Base-by-base conservation (phyloP, 805 yeast genomes). In the Lachancea sp. region DNA sequence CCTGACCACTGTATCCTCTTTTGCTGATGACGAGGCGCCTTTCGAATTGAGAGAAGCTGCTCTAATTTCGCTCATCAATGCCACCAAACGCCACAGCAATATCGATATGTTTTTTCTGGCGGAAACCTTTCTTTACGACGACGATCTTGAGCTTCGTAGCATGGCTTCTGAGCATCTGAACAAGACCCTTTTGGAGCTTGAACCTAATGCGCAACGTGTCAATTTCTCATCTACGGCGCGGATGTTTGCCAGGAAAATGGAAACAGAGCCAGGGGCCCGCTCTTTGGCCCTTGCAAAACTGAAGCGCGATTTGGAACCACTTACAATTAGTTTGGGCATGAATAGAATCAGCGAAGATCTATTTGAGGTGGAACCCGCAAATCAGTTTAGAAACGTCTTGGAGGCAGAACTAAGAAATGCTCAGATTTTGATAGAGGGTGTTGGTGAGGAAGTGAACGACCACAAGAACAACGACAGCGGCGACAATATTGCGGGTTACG, bases 311-410 rank as follows among this genome's bases (percentile, higher is more conserved):
- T 26, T 41, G 6, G 27, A 10, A 10, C 20, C 6, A 13, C 9
- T 41, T 8, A 3, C 9, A n/a, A 34, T 35, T 27, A 5, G 20
- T 9, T 12, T 9, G 29, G 9, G 22, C 4, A 19, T 6, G 10
- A 17, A 22, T 13, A 20, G 6, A 6, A 27, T 8, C 4, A n/a
- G 15, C 2, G 47, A 39, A 8, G 66, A 70, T 2, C 59, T 88
- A 34, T 88, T 87, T 60, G 78, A 79, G 5, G 63, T 73, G 6
- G 96, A 88, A 57, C 78, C 77, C 53, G 76, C 73, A 44, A 86
- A 87, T 52, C 73, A 83, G 33, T 85, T 79, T 62, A 69, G 79
- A 52, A 78, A 81, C 55, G 73, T 70, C 12, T 58, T 72, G 8
- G 67, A 65, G 30, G 60, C 57, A 27, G 53, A 49, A 1, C 11